Evolutionary conservation across 148 eudicot species (phyloP), one percentile per base, ranked within the genome.

Genomic region (Chenopodium formosanum): DNA sequence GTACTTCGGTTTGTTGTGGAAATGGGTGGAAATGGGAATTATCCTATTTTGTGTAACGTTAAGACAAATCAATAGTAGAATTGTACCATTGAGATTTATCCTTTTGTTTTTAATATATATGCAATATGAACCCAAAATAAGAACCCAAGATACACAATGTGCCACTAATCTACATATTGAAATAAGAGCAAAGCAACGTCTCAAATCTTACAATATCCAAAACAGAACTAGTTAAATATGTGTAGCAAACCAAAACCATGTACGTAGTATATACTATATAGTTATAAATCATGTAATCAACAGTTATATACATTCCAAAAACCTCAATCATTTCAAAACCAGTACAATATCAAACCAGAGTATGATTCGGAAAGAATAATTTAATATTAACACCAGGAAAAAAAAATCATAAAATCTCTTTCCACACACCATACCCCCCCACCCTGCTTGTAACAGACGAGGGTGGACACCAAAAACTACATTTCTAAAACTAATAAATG

Each of bases 381-480:
- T 81, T 81, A 80, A 76, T 79, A 83, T 80, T 63, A 68, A 77
- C 83, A 84, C 7, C 25, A 20, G 40, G 58, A 58, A 34, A 13
- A 23, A 19, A 4, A 9, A 22, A 22, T 63, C 79, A 65, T 64
- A 48, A 72, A 70, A 32, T 48, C 37, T 9, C 34, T 73, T 73
- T 73, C 66, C 73, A 64, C 85, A 78, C 66, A 48, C 56, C n/a
- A 3, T 58, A 67, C 40, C 60, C 27, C 77, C 77, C 7, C 0
- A 40, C 44, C 44, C 44, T 40, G 44, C 44, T 40, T 40, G 44
- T 40, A 40, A 47, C 12, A 77, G 20, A 48, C 71, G 76, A 68
- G 46, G 62, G 31, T 47, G 56, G 47, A 79, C 76, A 75, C 40
- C 69, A 74, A 78, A 72, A 81, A 47, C 47, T 80, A 67, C 75